Evolutionary conservation across 1,284 basidiomycete genomes (phyloP), one percentile per base, ranked within the genome.

Genomic region (Ganoderma boninense): DNA sequence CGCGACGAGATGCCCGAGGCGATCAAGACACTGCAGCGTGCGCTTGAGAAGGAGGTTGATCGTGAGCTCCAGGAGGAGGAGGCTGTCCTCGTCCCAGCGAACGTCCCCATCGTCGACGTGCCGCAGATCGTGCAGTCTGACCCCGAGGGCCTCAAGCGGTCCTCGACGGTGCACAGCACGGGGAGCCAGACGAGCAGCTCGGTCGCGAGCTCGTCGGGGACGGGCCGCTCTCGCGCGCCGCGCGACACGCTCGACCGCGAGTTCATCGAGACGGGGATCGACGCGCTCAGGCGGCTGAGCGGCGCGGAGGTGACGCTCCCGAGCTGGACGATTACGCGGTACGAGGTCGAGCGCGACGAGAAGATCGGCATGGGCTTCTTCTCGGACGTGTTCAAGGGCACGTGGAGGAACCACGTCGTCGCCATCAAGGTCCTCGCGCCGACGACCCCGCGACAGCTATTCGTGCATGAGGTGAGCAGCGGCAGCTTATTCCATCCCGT

Each of bases 1-100:
- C 84, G 86, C 70, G 87, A 89, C 61, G 91, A 94, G 79, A 91
- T 94, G 84, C 90, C 91, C 0, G 93, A 95, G 78, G 92, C 92
- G 23, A 88, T 93, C 77, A 93, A 93, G 82, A 91, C 93, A 4
- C 84, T 95, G 18, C 91, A 93, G 79, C 82, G 93, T 35, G 90
- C 89, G 26, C 81, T 93, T 44, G 90, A 93, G 80, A 77, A 78
- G 23, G 83, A 87, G 69, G 79, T 85, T 29, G 85, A 85, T 67
- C 78, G 76, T 62, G 83, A 84, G 70, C 71, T 72, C 60, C 54
- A 56, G 13, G 71, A 63, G 44, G 62, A 68, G 29, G 49, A 65
- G 56, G 72, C 70, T 54, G 73, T 71, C 20, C 56, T 59, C 13
- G 76, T 70, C 38, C 38, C 38, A 6, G 38, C 38, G 38, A 38